Conservation (phyloP, 2,329 filamentous ascomycete species). For the Cytospora piceae region DNA sequence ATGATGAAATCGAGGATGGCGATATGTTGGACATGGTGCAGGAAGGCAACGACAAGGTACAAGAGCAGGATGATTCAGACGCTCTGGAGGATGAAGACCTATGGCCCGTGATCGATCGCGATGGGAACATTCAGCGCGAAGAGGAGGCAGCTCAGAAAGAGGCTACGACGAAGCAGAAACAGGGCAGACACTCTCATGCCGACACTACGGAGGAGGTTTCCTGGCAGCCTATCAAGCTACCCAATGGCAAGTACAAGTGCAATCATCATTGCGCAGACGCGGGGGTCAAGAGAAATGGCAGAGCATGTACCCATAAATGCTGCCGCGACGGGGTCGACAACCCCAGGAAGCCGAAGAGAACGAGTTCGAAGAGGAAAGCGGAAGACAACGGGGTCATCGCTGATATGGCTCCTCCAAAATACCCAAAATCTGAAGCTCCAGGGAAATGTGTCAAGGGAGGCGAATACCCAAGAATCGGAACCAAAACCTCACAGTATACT, state of each 20-base stretch:
- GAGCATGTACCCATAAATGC: constrained; percentile 70
- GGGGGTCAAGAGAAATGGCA: constrained; percentile 41
- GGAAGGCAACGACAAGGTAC: not conserved
- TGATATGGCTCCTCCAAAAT: not conserved
- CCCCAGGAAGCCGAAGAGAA: constrained; percentile 50
- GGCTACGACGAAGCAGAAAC: not conserved
- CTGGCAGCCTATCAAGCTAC: constrained; percentile 54
- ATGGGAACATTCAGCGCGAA: not conserved
- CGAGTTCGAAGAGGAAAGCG: constrained; percentile 36
- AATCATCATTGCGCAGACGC: constrained; percentile 65
- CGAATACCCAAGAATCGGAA: too few species aligned
- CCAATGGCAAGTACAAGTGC: constrained; percentile 75
- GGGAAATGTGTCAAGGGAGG: constrained; percentile 3
- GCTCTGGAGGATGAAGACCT: not conserved
- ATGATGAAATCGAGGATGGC: constrained; percentile 46
- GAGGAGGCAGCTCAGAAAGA: not conserved
- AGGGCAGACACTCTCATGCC: not conserved
- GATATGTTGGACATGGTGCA: constrained; percentile 45
- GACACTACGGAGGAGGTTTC: not conserved
- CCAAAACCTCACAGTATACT: not conserved
- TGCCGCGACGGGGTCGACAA: constrained; percentile 73
- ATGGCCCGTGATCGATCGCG: not conserved
- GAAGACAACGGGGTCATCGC: constrained; percentile 27
- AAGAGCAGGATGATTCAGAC: not conserved
- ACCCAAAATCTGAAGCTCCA: not conserved